Conservation (phyloP, 768 basidiomycete genomes). For the Postia placenta region DNA sequence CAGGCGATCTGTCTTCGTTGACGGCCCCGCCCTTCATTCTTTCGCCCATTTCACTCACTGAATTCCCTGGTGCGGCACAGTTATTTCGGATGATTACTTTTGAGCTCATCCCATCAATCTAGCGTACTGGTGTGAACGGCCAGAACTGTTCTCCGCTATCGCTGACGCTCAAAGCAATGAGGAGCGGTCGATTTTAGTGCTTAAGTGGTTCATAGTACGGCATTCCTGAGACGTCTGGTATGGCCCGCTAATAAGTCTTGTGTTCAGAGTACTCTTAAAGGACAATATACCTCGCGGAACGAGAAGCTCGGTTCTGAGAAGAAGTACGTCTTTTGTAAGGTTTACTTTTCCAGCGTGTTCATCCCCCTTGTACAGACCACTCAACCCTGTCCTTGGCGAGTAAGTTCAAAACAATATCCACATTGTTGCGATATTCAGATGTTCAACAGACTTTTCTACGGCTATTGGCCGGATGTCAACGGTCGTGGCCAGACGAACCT, state of each 20-base stretch:
- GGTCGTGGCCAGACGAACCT: slow-evolving; percentile 77
- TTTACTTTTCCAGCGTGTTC: no score
- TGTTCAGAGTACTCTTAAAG: slow-evolving; percentile 87
- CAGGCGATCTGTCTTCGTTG: slow-evolving; percentile 80
- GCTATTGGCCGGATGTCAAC: slow-evolving; percentile 70
- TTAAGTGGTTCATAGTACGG: slow-evolving; percentile 91
- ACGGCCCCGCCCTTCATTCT: slow-evolving; percentile 91
- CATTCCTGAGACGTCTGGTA: neutral
- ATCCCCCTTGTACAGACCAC: no score
- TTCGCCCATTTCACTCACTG: slow-evolving; percentile 84
- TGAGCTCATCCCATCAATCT: slow-evolving; percentile 4
- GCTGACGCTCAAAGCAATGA: slow-evolving; percentile 69
- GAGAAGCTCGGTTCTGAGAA: slow-evolving; percentile 97
- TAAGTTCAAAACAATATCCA: slow-evolving; percentile 40
- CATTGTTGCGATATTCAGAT: neutral
- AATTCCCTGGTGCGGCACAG: slow-evolving; percentile 65
- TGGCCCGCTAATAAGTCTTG: neutral
- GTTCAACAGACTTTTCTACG: slow-evolving; percentile 69
- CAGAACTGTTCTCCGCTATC: slow-evolving; percentile 84
- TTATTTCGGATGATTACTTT: neutral
- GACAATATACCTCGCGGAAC: slow-evolving; percentile 91
- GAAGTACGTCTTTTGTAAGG: slow-evolving; percentile 51
- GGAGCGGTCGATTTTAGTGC: slow-evolving; percentile 70
- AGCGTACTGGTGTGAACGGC: slow-evolving; percentile 98
- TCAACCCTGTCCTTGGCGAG: slow-evolving; percentile 96